Base-by-base conservation (phyloP, 2,329 filamentous ascomycete genomes). In the Sarocladium brachiariae region DNA sequence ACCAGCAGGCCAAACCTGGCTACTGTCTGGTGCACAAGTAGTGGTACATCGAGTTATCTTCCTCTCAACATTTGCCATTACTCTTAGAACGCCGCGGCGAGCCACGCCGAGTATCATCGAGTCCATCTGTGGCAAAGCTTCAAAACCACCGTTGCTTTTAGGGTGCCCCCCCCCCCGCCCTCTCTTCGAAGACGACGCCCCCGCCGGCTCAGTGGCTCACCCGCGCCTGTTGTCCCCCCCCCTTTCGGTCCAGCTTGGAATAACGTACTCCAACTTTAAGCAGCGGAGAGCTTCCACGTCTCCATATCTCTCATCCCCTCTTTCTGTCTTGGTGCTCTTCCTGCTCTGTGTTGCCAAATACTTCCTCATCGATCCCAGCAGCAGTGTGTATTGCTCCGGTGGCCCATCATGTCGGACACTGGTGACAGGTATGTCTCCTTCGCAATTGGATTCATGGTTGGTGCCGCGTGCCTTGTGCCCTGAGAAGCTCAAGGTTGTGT, bases 381-480 rank as follows among this genome's bases (percentile, higher is more conserved):
- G 21, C 39, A 9, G 21, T 19, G 13, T 43, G 27, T 23, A 16
- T 33, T 47, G 43, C 43, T 30, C 39, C 24, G 33, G 43, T 47
- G 43, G 43, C 43, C 25, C 58, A 62, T 53, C 54, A 69, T 69
- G 66, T 68, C 65, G 49, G 66, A 69, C 27, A 54, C 59, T 49
- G 63, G 64, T 52, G 64, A 67, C 31, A 65, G 62, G 66, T 69
- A 62, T 57, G 63, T 58, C 10, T 25, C 19, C 16, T n/a, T 27
- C 16, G 23, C 14, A 13, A n/a, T n/a, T n/a, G n/a, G 7, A 13
- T 30, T 30, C 27, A 30, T 30, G 27, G 13, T 30, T 30, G 27
- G 13, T 30, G 27, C 23, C 16, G 38, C 7, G 38, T n/a, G 38
- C 38, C 7, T 8, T 41, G 38, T 41, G 5, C n/a, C 6, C 18